These are phyloP conservation scores for Ogataea ramenticola DNA, from an alignment of 805 yeast genomes.

Conservation along the genomic window DNA sequence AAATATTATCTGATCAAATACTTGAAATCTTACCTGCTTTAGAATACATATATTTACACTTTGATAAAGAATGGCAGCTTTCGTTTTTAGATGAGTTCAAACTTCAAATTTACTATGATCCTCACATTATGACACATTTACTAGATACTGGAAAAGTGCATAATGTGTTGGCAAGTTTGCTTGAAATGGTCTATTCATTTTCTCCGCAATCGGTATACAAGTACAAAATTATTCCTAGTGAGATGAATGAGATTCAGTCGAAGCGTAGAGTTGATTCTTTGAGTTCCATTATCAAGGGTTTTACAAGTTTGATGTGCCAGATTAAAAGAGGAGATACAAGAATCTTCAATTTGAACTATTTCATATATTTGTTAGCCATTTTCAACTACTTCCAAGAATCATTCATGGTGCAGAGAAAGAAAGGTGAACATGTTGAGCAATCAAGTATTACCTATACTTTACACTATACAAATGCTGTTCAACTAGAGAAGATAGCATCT, in stretches of 20 bases:
- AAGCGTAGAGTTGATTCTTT: constrained; percentile 2
- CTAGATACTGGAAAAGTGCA: constrained; percentile 32
- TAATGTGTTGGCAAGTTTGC: constrained; percentile 30
- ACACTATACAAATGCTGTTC: constrained; percentile 33
- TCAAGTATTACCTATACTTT: constrained; percentile 45
- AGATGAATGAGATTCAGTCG: constrained; percentile 4
- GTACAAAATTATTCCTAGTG: neutral
- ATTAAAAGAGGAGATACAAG: constrained; percentile 17
- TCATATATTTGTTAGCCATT: constrained; percentile 37
- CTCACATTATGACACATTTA: constrained; percentile 29
- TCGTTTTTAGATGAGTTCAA: constrained; percentile 22
- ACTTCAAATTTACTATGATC: constrained; percentile 25
- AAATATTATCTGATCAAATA: constrained; percentile 43
- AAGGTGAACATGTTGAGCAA: constrained; percentile 61
- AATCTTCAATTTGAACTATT: constrained; percentile 13
- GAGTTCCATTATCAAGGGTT: constrained; percentile 6
- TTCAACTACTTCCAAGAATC: constrained; percentile 51
- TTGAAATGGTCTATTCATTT: constrained; percentile 14
- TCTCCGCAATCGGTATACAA: constrained; percentile 11
- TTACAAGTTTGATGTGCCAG: constrained; percentile 5
- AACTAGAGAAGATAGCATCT: constrained; percentile 16
- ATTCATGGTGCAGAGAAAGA: constrained; percentile 47
- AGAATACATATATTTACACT: constrained; percentile 33
- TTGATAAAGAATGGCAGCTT: constrained; percentile 45
- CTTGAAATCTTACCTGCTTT: constrained; percentile 47